Evolutionary conservation across 2,329 filamentous ascomycete species (phyloP), one percentile per base, ranked within the genome.

Genomic region (Colletotrichum sp.): DNA sequence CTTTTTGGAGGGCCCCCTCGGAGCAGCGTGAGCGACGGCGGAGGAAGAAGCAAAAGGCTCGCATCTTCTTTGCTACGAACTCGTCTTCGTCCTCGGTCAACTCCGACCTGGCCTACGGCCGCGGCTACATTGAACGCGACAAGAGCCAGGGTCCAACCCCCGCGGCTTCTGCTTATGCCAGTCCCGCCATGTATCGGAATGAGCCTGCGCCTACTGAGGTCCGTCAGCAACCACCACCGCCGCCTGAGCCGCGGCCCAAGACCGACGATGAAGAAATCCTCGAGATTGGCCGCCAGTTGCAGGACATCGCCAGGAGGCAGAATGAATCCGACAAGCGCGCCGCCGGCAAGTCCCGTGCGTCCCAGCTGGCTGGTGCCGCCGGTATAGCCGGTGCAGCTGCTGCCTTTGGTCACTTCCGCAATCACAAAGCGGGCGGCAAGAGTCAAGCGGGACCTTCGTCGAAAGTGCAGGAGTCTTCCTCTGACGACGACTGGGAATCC

Each of bases 71-170:
- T 72, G 89, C 92, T 79, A 87, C 86, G 36, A 93, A 92, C 79
- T 93, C 90, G 3, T 94, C 92, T 2, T 93, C 91, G 3, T 94
- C 92, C 1, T 93, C 92, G 1, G 87, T 94, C 71, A 92, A 94
- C 82, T 91, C 90, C 24, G 93, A 95, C 80, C 84, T 94, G 76
- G 93, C 93, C 12, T 94, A 94, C 81, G 93, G 93, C 12, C 88
- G 85, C 71, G 92, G 92, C 18, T 93, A 89, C 77, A 85, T 91
- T 63, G 88, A 87, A 76, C 83, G 84, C 43, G 77, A 78, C 32
- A 81, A 81, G 77, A 85, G 82, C 72, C 84, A 83, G 57, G 79
- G 82, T 52, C 78, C 80, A 39, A 83, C 81, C 30, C 81, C 83
- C 13, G 77, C 79, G 28, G 74, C 75, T 28, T 77, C 74, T 65